Evolutionary conservation across 164 flowering plant species (phyloP).

Genomic region (Stephania japonica): DNA sequence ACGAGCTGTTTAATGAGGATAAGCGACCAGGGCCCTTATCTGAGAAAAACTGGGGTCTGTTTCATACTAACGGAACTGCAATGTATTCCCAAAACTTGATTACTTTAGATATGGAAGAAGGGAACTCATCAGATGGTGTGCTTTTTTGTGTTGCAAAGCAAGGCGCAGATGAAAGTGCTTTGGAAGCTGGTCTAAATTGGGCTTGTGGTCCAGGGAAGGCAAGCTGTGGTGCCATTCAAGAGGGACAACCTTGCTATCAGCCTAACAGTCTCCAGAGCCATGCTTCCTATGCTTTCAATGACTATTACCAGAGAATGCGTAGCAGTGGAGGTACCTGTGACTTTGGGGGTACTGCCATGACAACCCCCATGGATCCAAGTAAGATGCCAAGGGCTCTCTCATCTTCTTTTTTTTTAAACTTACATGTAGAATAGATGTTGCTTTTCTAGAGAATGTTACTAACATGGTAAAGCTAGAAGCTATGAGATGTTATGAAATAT

Average conservation of each 20-base stretch:
- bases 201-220: slow-evolving; percentile 92
- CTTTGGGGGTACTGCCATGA: slow-evolving; percentile 71
- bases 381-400: slow-evolving; percentile 24
- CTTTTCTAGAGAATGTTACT: neutral
- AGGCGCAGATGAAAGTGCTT: slow-evolving; percentile 45
- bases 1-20: slow-evolving; percentile 79
- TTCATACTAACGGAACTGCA: slow-evolving; percentile 51
- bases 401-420: neutral
- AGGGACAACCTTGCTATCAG: slow-evolving; percentile 64
- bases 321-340: slow-evolving; percentile 82
- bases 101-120: slow-evolving; percentile 18
- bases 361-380: slow-evolving; percentile 72
- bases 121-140: slow-evolving; percentile 34
- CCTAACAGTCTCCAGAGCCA: slow-evolving; percentile 58
- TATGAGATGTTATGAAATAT: neutral
- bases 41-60: slow-evolving; percentile 67
- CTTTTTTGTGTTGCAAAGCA: slow-evolving; percentile 62
- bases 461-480: neutral
- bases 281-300: slow-evolving; percentile 92
- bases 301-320: slow-evolving; percentile 68
- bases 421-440: neutral
- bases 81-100: slow-evolving; percentile 43
- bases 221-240: slow-evolving; percentile 71
- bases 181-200: slow-evolving; percentile 76
- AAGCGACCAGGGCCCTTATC: slow-evolving; percentile 54